These are phyloP conservation scores for Acacia melanoxylon DNA, from an alignment of 306 rosid species.

Conservation along the genomic window DNA sequence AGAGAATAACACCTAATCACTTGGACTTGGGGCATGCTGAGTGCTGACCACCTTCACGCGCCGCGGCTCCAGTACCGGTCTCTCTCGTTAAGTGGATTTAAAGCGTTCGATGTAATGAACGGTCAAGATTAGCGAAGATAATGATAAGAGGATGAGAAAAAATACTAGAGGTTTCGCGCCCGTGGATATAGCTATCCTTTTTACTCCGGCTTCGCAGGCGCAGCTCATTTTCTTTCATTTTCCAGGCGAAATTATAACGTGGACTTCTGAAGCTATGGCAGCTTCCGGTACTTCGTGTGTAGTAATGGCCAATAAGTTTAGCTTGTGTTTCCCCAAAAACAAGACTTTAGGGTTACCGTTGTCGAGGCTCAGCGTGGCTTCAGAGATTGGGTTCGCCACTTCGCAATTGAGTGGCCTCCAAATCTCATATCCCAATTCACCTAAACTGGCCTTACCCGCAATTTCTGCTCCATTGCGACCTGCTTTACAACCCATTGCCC, in stretches of 20 bases:
- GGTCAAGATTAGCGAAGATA: too few species aligned
- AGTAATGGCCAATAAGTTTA: constrained; percentile 23
- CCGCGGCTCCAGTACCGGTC: too few species aligned
- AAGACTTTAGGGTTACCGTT: constrained; percentile 16
- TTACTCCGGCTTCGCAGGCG: neutral
- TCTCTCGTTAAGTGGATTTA: too few species aligned
- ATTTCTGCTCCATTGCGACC: constrained; percentile 36
- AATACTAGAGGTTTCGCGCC: too few species aligned
- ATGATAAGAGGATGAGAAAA: too few species aligned
- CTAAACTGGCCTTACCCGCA: constrained; percentile 23
- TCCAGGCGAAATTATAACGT: neutral
- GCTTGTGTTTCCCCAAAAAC: constrained; percentile 15
- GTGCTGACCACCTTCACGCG: too few species aligned
- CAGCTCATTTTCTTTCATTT: neutral
- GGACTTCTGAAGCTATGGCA: constrained; percentile 43
- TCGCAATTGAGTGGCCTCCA: constrained; percentile 76
- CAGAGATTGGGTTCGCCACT: constrained; percentile 59
- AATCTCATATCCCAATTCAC: constrained; percentile 45
- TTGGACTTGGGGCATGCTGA: too few species aligned
- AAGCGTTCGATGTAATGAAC: too few species aligned
- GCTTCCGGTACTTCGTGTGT: constrained; percentile 33
- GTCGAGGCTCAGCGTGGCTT: constrained; percentile 19
- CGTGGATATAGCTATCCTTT: neutral
- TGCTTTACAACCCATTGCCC: constrained; percentile 62
- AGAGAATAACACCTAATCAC: too few species aligned